Evolutionary conservation across 108 stramenopile genomes (phyloP).

Genomic region (Cyclotella distinguenda): DNA sequence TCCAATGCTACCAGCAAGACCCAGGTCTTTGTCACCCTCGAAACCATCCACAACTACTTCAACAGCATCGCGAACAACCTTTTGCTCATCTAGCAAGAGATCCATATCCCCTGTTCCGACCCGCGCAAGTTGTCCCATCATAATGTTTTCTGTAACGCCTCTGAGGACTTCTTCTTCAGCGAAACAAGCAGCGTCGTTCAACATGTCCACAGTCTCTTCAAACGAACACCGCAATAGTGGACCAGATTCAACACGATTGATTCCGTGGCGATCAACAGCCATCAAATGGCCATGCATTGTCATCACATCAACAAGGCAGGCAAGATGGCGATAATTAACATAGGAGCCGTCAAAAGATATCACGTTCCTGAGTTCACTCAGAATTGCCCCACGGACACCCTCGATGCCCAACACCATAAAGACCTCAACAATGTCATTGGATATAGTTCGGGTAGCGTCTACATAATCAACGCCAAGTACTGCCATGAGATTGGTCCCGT

Average conservation of each 20-base stretch:
- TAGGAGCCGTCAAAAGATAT: constrained; percentile 97
- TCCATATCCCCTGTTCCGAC: constrained; percentile 96
- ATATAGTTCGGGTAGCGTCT: constrained; percentile 87
- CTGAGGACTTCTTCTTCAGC: constrained; percentile 92
- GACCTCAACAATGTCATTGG: constrained; percentile 97
- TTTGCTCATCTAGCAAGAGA: constrained; percentile 91
- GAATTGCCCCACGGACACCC: constrained; percentile 88
- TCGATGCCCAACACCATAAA: constrained; percentile 95
- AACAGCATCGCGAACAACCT: constrained; percentile 88
- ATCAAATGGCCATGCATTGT: constrained; percentile 96
- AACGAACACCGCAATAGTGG: constrained; percentile 95
- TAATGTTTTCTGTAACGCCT: constrained; percentile 97
- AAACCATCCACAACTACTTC: constrained; percentile 87
- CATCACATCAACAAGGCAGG: constrained; percentile 98
- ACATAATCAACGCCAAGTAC: constrained; percentile 93
- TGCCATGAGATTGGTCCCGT: constrained; percentile 95
- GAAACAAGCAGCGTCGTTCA: constrained; percentile 95
- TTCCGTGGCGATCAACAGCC: constrained; percentile 98
- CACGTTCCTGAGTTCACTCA: constrained; percentile 85
- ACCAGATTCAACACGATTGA: constrained; percentile 96
- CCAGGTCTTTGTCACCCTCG: constrained; percentile 62
- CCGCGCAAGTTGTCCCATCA: constrained; percentile 95
- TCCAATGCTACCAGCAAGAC: constrained; percentile 59
- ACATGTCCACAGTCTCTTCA: constrained; percentile 99
- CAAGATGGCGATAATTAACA: constrained; percentile 98